Evolutionary conservation across 2,329 filamentous ascomycete species (phyloP), one percentile per base, ranked within the genome.

Genomic region (Fusarium austroafricanum): DNA sequence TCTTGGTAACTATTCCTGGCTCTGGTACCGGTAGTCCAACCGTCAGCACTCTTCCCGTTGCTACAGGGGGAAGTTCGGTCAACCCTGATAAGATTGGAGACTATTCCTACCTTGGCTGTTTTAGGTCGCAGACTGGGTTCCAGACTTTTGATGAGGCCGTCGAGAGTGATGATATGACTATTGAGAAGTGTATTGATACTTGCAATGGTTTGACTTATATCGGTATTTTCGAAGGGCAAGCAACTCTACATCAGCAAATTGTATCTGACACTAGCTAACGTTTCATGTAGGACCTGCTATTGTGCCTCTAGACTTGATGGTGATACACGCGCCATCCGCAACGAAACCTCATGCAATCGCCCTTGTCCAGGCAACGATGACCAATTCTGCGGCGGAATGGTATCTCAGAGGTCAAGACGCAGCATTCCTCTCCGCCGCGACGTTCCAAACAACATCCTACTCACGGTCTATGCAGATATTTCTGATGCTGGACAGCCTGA

Each of bases 401-500:
- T 74, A 15, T 53, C 61, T 18, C 43, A 37, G 35, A 57, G 49
- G 11, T 43, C 44, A 10, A 64, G 57, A 5, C 65, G 65, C 51
- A 28, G 65, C 57, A 38, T 64, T 18, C 60, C 33, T 23, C 37
- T 58, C 9, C 72, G 73, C 29, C 75, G 75, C 31, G 77, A 76
- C 14, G 69, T 71, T 4, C 74, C 76, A 10, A 63, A 67, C 56
- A 73, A 69, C 39, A 68, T 76, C 38, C 76, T 84, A 9, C 75
- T 85, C 18, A 83, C 79, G 3, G 72, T 85, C 14, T 85, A 84
- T 74, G 81, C 75, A 43, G 73, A 77, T 55, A 64, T 81, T 14
- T 60, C 66, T 23, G 69, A 72, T 31, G 75, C 78, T 23, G 29
- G 60, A 61, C 5, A 63, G 66, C 29, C 78, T 70, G 29, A 74